phyloP scores from a whole-genome alignment of 2,329 filamentous ascomycete genomes.

The Penicillium sp. region DNA sequence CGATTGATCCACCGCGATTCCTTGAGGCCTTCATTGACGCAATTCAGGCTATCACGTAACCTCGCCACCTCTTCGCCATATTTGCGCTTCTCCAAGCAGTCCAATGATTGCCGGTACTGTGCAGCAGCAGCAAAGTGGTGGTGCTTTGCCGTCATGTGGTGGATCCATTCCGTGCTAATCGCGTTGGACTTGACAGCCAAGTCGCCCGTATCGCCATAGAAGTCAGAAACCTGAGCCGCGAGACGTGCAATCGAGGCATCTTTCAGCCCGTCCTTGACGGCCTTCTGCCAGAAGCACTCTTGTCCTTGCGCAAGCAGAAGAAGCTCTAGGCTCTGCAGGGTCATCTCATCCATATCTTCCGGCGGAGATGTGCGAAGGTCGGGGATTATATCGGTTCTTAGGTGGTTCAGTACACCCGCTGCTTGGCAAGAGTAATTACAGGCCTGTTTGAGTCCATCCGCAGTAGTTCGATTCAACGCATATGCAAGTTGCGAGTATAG shows the following conservation, averaged over 20 bases:
- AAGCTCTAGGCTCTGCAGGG: slow-evolving; percentile 77
- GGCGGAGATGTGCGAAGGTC: slow-evolving; percentile 81
- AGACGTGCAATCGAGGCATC: slow-evolving; percentile 89
- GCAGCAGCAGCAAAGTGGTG: slow-evolving; percentile 95
- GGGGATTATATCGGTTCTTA: slow-evolving; percentile 73
- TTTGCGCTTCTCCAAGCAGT: slow-evolving; percentile 87
- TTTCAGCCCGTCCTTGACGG: slow-evolving; percentile 89
- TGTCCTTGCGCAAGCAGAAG: slow-evolving; percentile 89
- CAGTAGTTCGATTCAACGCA: slow-evolving; percentile 70
- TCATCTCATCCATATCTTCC: slow-evolving; percentile 92
- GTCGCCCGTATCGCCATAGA: slow-evolving; percentile 82
- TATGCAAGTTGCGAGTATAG: slow-evolving; percentile 91
- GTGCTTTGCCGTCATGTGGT: slow-evolving; percentile 95
- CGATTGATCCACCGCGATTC: slow-evolving; percentile 81
- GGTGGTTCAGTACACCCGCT: slow-evolving; percentile 77
- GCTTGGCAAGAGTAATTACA: slow-evolving; percentile 87
- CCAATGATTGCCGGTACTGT: slow-evolving; percentile 85
- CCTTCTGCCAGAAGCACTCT: slow-evolving; percentile 98
- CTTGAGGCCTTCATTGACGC: slow-evolving; percentile 81
- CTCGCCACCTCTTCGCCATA: slow-evolving; percentile 95
- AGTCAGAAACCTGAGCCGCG: slow-evolving; percentile 84
- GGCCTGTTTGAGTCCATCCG: slow-evolving; percentile 81
- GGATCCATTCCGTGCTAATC: slow-evolving; percentile 93
- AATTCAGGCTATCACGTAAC: slow-evolving; percentile 75
- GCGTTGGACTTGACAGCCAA: slow-evolving; percentile 84